Evolutionary conservation across 179 eudicot species (phyloP).

Genomic region (Kewa caespitosa): DNA sequence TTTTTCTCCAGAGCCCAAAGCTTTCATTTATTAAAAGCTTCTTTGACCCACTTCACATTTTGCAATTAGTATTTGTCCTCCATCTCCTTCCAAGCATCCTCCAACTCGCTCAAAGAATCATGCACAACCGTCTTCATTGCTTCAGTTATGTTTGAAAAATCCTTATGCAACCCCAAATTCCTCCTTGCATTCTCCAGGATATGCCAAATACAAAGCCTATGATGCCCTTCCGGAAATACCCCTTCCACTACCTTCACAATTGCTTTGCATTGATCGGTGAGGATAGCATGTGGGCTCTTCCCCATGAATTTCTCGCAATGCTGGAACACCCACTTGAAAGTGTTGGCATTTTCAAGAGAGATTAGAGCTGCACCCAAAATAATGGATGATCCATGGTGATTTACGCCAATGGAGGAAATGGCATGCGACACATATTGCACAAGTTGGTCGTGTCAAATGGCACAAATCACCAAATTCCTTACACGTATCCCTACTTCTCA

Average conservation of each 20-base stretch:
- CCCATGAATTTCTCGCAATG: background rate
- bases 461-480: slow-evolving; percentile 5
- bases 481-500: background rate
- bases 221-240: background rate
- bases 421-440: background rate
- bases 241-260: background rate
- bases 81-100: background rate
- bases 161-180: background rate
- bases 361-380: background rate
- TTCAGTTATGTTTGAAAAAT: background rate
- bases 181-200: background rate
- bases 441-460: background rate
- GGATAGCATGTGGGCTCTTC: background rate
- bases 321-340: background rate
- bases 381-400: background rate
- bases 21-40: too few species aligned
- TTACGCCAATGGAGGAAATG: background rate
- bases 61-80: background rate
- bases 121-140: background rate
- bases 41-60: too few species aligned
- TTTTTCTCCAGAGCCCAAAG: too few species aligned
- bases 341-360: background rate
- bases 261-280: background rate
- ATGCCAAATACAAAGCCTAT: background rate
- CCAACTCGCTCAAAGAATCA: background rate